These are phyloP conservation scores for Coemansia sp. DNA, from an alignment of 192 early-diverging fungal species.

Conservation along the genomic window DNA sequence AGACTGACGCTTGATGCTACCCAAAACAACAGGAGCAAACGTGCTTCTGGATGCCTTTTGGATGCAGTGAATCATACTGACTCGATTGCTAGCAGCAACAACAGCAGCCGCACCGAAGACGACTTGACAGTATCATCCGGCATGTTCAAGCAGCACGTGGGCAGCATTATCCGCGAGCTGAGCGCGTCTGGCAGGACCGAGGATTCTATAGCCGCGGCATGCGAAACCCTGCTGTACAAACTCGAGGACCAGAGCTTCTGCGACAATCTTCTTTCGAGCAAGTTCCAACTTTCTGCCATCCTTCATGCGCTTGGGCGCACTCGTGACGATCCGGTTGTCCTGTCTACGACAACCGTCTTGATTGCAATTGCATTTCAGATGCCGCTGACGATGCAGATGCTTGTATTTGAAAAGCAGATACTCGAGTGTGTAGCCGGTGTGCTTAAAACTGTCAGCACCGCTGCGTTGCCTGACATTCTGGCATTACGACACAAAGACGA, in stretches of 20 bases:
- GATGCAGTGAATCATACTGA: conserved; percentile 8
- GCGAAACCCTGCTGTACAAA: conserved; percentile 17
- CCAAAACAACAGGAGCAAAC: not conserved
- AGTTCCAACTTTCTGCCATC: conserved; percentile 29
- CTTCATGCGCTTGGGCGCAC: conserved; percentile 32
- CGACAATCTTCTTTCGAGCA: conserved; percentile 33
- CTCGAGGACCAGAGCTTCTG: conserved; percentile 34
- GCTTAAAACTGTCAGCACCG: conserved; percentile 18
- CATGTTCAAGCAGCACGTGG: conserved; percentile 27
- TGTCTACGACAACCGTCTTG: conserved; percentile 18
- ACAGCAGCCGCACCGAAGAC: not conserved
- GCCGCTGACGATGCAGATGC: conserved; percentile 34
- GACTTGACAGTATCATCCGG: conserved; percentile 2
- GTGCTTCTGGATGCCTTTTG: not conserved
- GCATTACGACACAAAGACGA: conserved; percentile 18
- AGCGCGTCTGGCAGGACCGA: not conserved
- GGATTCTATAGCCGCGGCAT: conserved; percentile 6
- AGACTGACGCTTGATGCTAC: conserved; percentile 18
- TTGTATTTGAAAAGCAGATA: conserved; percentile 47
- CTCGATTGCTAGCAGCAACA: not conserved
- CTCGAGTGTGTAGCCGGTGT: conserved; percentile 46
- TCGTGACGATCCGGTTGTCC: conserved; percentile 19
- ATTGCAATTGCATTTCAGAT: conserved; percentile 33
- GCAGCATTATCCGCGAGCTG: conserved; percentile 28
- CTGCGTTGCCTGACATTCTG: conserved; percentile 19